phyloP scores from a whole-genome alignment of 2,329 filamentous ascomycete genomes.

The Fusarium guadeloupense region DNA sequence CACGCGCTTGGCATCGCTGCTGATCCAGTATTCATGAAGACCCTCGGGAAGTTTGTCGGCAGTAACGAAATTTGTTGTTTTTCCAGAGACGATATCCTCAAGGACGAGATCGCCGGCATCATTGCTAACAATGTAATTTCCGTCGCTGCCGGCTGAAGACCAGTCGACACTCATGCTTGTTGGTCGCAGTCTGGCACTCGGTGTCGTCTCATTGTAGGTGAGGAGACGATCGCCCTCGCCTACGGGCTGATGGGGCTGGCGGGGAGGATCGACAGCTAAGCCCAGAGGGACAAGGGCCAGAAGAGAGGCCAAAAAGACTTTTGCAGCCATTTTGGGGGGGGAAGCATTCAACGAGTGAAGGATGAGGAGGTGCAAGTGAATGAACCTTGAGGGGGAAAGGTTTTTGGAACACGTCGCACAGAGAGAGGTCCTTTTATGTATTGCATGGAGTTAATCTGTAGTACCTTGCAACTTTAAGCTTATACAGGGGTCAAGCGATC shows the following conservation, averaged over 20 bases:
- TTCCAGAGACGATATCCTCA: slow-evolving; percentile 68
- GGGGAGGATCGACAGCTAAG: slow-evolving; percentile 58
- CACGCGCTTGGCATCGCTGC: slow-evolving; percentile 65
- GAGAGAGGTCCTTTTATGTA: slow-evolving; percentile 4
- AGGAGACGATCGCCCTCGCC: slow-evolving; percentile 66
- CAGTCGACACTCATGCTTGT: slow-evolving; percentile 62
- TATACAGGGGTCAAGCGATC: slow-evolving; percentile 18
- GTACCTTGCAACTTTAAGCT: slow-evolving; percentile 22
- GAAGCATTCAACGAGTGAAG: background rate
- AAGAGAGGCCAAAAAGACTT: slow-evolving; percentile 22
- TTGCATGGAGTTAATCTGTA: background rate
- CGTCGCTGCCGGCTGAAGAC: slow-evolving; percentile 67
- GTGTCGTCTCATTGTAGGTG: slow-evolving; percentile 68
- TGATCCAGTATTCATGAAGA: slow-evolving; percentile 68
- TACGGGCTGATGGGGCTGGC: slow-evolving; percentile 63
- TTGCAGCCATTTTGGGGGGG: slow-evolving; percentile 18
- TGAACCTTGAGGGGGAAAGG: background rate
- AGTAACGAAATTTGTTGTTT: slow-evolving; percentile 65
- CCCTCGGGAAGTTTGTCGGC: slow-evolving; percentile 65
- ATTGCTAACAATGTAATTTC: slow-evolving; percentile 66
- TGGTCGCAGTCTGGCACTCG: slow-evolving; percentile 55
- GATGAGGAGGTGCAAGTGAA: background rate
- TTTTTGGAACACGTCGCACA: background rate
- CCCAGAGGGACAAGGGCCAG: slow-evolving; percentile 32
- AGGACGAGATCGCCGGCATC: slow-evolving; percentile 65